Percentiles rank a stretch among this genome's conserved stretches.
These are phyloP conservation scores for Themeda triandra DNA, from an alignment of 176 grass and related monocot species.

Conservation along the genomic window DNA sequence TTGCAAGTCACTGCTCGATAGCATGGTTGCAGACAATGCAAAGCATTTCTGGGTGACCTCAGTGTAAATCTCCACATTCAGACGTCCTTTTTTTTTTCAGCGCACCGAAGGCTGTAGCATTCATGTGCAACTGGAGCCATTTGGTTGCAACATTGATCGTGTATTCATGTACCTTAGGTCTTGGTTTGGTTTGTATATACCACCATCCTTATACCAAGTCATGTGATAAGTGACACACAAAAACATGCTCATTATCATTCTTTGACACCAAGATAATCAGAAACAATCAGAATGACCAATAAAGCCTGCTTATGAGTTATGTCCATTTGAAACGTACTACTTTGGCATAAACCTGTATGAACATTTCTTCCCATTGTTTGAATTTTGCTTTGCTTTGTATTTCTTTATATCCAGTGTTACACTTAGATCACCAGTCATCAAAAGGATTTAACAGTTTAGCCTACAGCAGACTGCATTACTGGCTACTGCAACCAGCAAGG, in stretches of 20 bases:
- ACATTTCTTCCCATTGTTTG: neutral
- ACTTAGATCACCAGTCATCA: neutral
- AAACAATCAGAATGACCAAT: neutral
- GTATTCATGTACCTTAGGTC: neutral
- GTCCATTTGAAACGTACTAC: neutral
- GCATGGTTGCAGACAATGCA: slow-evolving; percentile 49
- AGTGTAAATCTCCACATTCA: neutral
- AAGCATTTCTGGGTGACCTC: slow-evolving; percentile 33
- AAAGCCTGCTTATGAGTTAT: neutral
- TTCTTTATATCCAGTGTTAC: neutral
- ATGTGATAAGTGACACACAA: neutral
- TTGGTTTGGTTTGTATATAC: neutral
- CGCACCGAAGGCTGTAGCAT: neutral
- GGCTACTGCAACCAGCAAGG: neutral
- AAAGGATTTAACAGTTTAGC: neutral
- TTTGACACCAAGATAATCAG: neutral
- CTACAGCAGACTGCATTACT: no score
- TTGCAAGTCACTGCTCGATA: slow-evolving; percentile 71
- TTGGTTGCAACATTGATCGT: neutral
- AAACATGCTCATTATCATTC: neutral
- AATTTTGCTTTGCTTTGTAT: neutral
- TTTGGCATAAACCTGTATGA: neutral
- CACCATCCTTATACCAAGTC: neutral
- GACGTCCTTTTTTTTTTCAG: neutral
- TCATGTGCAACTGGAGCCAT: neutral